Base-by-base conservation (phyloP, 1,284 basidiomycete species). In the Erythrobasidium hasegawianum region DNA sequence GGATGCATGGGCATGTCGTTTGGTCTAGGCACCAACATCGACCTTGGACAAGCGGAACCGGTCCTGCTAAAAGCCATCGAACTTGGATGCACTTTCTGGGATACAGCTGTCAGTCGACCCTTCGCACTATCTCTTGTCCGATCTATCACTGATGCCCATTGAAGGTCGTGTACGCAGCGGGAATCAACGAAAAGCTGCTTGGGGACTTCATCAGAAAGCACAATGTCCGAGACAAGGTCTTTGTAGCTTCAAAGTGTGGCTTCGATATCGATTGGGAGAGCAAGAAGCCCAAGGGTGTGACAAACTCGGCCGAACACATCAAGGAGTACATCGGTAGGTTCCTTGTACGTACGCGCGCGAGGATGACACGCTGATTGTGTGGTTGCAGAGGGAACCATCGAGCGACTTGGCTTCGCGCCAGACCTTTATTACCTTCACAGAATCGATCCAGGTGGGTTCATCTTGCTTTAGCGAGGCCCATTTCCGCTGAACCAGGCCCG, bases 381-480 rank as follows among this genome's bases (percentile, higher is more conserved):
- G 33, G 4, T 33, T 11, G 4, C 33, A 33, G 74, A 76, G 27
- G 74, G 71, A 11, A 74, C 77, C 24, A 73, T 74, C 29, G 58
- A 75, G 50, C 70, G 78, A 18, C 72, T 79, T 10, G 76, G 77
- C 0, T 71, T 74, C 8, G 71, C 75, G 22, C 76, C 79, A 24
- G 79, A 80, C 68, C 71, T 79, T 22, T 80, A 77, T 73, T 80
- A 80, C 68, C 71, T 77, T 9, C 79, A 80, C 68, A 74, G 79
- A 14, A 75, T 77, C 55, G 76, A 77, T 38, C 75, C 73, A 0
- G 50, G 67, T n/a, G 11, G 13, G 55, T n/a, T n/a, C 24, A 26
- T 8, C 4, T 4, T 33, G 33, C 33, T n/a, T n/a, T n/a, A n/a
- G n/a, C n/a, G n/a, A n/a, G n/a, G n/a, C n/a, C n/a, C n/a, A n/a